Conservation (phyloP, 352 stramenopile genomes). For the Albugo laibachii region DNA sequence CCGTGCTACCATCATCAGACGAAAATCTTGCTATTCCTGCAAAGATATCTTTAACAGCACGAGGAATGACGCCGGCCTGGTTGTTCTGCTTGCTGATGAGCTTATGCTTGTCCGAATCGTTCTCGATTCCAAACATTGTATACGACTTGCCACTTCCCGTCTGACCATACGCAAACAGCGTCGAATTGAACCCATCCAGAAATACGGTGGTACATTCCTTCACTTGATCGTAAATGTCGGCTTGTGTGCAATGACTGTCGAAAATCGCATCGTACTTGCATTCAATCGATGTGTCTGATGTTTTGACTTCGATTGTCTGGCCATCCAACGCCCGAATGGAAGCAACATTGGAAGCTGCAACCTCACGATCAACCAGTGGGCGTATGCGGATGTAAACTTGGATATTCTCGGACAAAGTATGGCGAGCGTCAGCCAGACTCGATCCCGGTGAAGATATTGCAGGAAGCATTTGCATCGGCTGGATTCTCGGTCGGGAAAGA, state of each 20-base stretch:
- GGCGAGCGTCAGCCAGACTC: no score
- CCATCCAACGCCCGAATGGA: background rate
- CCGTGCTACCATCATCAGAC: constrained; percentile 13
- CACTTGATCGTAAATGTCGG: constrained; percentile 64
- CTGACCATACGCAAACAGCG: constrained; percentile 69
- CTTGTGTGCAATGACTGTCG: constrained; percentile 41
- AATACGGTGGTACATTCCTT: constrained; percentile 60
- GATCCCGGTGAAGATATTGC: no score
- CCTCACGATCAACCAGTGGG: constrained; percentile 54
- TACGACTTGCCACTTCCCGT: constrained; percentile 75
- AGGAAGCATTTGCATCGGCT: no score
- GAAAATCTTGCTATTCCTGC: constrained; percentile 18
- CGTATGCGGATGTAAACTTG: constrained; percentile 74
- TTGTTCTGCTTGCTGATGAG: background rate
- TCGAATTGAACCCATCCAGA: constrained; percentile 67
- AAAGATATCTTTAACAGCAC: constrained; percentile 79
- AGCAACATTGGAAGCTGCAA: background rate
- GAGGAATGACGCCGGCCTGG: constrained; percentile 63
- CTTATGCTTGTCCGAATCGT: constrained; percentile 56
- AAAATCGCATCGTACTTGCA: constrained; percentile 71
- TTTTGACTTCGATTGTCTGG: constrained; percentile 60
- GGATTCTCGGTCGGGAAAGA: no score
- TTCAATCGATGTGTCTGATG: constrained; percentile 43
- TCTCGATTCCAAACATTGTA: constrained; percentile 71
- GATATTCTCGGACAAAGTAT: constrained; percentile 29